Percentiles rank a stretch among this genome's conserved stretches.
These are phyloP conservation scores for Paramecium octaurelia DNA, from an alignment of 73 alveolate genomes.

Conservation along the genomic window DNA sequence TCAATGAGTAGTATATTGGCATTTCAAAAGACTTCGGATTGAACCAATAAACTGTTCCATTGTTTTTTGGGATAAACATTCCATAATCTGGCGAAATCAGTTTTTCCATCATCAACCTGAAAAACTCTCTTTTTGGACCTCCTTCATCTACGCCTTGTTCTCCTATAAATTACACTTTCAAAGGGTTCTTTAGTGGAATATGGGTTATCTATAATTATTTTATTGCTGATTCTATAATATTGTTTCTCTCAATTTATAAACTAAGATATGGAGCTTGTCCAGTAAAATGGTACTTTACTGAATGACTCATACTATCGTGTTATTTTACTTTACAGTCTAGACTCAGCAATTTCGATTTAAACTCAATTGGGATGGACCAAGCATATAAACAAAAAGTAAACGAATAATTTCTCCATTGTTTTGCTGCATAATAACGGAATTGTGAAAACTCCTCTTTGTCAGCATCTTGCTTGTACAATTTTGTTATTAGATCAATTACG, in stretches of 20 bases:
- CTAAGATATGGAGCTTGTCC: not conserved
- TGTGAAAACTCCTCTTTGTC: slow-evolving; percentile 3
- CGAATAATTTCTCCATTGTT: not conserved
- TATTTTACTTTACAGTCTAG: not conserved
- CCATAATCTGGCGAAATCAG: slow-evolving; percentile 66
- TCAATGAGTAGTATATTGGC: slow-evolving; percentile 85
- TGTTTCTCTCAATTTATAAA: not conserved
- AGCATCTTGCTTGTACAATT: not conserved
- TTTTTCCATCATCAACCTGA: slow-evolving; percentile 72
- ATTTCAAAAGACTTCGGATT: slow-evolving; percentile 89
- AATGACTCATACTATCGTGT: not conserved
- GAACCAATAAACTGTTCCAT: slow-evolving; percentile 91
- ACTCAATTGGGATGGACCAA: not conserved
- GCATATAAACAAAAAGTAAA: slow-evolving; percentile 35
- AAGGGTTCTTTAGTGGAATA: slow-evolving; percentile 77
- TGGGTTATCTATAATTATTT: not conserved
- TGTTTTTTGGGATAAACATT: slow-evolving; percentile 84
- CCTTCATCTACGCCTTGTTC: slow-evolving; percentile 99
- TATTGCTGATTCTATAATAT: not conserved
- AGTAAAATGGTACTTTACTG: not conserved
- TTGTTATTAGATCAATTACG: not conserved
- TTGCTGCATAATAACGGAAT: not conserved
- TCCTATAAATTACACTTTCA: slow-evolving; percentile 87
- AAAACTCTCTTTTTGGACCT: slow-evolving; percentile 98
- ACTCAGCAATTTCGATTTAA: not conserved